Evolutionary conservation across 2,329 filamentous ascomycete species (phyloP).

Genomic region (Fonsecaea monophora): DNA sequence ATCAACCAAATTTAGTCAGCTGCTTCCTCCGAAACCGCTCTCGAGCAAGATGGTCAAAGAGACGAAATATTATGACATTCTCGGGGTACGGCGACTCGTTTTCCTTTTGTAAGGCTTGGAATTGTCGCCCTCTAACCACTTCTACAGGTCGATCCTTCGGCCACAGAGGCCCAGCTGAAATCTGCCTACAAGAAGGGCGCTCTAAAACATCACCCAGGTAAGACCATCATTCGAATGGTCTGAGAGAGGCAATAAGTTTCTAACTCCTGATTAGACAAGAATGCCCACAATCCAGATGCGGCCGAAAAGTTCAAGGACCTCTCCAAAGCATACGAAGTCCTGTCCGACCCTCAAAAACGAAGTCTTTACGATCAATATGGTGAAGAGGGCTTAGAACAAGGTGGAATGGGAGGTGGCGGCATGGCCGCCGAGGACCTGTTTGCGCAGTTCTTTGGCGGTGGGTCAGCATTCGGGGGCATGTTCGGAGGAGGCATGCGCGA

Average conservation of each 20-base stretch:
- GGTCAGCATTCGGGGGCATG: slow-evolving; percentile 72
- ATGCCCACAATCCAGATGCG: slow-evolving; percentile 87
- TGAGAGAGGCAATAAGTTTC: background rate
- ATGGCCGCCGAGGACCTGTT: slow-evolving; percentile 98
- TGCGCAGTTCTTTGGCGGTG: slow-evolving; percentile 89
- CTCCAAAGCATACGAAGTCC: slow-evolving; percentile 92
- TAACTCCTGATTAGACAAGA: slow-evolving; percentile 75
- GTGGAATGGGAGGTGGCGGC: slow-evolving; percentile 77
- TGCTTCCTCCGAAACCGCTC: background rate
- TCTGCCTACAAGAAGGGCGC: slow-evolving; percentile 93
- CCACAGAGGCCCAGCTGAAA: slow-evolving; percentile 86
- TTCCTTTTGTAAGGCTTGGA: slow-evolving; percentile 15
- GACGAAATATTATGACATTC: slow-evolving; percentile 56
- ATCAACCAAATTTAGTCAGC: background rate
- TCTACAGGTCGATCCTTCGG: slow-evolving; percentile 72
- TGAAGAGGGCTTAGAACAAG: slow-evolving; percentile 92
- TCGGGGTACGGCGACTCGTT: slow-evolving; percentile 52
- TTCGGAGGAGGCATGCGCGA: slow-evolving; percentile 83
- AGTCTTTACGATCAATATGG: slow-evolving; percentile 95
- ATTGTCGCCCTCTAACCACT: slow-evolving; percentile 38
- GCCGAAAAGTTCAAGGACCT: slow-evolving; percentile 99
- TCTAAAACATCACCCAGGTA: slow-evolving; percentile 86
- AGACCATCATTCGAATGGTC: slow-evolving; percentile 51
- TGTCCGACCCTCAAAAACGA: slow-evolving; percentile 91
- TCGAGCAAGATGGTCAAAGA: slow-evolving; percentile 57